These are phyloP conservation scores for Annulohypoxylon maeteangense DNA, from an alignment of 495 filamentous ascomycete species.

Conservation along the genomic window DNA sequence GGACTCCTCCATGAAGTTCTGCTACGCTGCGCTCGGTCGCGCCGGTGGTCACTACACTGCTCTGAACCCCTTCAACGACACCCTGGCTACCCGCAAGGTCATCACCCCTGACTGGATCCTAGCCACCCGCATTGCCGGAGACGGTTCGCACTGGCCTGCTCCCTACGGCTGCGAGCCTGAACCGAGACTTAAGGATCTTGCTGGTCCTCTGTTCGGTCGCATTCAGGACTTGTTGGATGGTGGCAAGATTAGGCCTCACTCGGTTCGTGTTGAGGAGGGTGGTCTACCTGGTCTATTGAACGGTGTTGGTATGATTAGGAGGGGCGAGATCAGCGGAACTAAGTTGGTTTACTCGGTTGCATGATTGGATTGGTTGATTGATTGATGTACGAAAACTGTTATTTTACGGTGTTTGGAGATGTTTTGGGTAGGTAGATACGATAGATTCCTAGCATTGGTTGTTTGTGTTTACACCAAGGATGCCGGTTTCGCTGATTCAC, in stretches of 20 bases:
- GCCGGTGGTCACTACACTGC: slow-evolving; percentile 39
- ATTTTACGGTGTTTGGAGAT: slow-evolving; percentile 5
- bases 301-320: slow-evolving; percentile 64
- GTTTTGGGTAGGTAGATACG: neutral
- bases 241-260: slow-evolving; percentile 64
- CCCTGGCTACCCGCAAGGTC: slow-evolving; percentile 21
- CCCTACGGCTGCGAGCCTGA: slow-evolving; percentile 4
- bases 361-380: neutral
- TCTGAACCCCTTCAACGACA: slow-evolving; percentile 34
- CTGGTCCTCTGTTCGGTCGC: slow-evolving; percentile 51
- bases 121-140: slow-evolving; percentile 13
- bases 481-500: neutral
- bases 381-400: slow-evolving; percentile 1
- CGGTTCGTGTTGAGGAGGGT: slow-evolving; percentile 53
- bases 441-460: slow-evolving; percentile 4
- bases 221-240: slow-evolving; percentile 59
- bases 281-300: slow-evolving; percentile 64
- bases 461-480: slow-evolving; percentile 4
- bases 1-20: slow-evolving; percentile 24
- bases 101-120: slow-evolving; percentile 30
- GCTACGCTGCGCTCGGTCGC: slow-evolving; percentile 41
- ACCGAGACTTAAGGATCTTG: slow-evolving; percentile 49
- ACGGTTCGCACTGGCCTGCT: slow-evolving; percentile 3
- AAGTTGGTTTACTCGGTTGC: slow-evolving; percentile 61
- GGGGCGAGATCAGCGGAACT: slow-evolving; percentile 62